These are phyloP conservation scores for Oenanthe javanica DNA, from an alignment of 140 eudicot species.

Conservation along the genomic window DNA sequence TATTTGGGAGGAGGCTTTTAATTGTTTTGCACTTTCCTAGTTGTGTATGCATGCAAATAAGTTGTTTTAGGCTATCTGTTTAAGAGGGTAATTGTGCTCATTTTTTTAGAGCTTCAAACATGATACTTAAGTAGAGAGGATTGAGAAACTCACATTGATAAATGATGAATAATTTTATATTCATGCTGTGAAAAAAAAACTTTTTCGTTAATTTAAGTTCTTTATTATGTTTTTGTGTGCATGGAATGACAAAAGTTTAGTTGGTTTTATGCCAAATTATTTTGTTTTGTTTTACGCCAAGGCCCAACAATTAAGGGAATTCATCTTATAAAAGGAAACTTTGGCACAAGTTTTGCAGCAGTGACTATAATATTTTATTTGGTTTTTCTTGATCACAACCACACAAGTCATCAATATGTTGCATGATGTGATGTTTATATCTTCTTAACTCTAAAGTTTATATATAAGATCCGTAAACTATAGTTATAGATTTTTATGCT, in stretches of 20 bases:
- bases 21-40: neutral
- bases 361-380: slow-evolving; percentile 20
- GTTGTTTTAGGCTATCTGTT: neutral
- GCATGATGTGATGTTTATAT: neutral
- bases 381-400: neutral
- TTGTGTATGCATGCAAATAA: neutral
- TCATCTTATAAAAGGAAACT: slow-evolving; percentile 29
- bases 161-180: neutral
- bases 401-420: neutral
- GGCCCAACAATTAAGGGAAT: slow-evolving; percentile 30
- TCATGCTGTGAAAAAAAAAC: neutral
- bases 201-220: neutral
- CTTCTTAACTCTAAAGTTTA: neutral
- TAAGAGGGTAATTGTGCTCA: too few relatives aligned
- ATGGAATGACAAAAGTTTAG: neutral
- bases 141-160: neutral
- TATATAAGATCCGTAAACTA: neutral
- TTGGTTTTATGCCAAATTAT: neutral
- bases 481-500: neutral
- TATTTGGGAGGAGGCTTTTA: neutral
- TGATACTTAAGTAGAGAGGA: neutral
- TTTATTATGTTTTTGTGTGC: neutral
- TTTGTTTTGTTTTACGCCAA: slow-evolving; percentile 15
- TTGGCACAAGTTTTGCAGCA: slow-evolving; percentile 40
- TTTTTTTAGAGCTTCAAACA: neutral